Evolutionary conservation across 179 eudicot species (phyloP).

Genomic region (Spinacia oleracea): DNA sequence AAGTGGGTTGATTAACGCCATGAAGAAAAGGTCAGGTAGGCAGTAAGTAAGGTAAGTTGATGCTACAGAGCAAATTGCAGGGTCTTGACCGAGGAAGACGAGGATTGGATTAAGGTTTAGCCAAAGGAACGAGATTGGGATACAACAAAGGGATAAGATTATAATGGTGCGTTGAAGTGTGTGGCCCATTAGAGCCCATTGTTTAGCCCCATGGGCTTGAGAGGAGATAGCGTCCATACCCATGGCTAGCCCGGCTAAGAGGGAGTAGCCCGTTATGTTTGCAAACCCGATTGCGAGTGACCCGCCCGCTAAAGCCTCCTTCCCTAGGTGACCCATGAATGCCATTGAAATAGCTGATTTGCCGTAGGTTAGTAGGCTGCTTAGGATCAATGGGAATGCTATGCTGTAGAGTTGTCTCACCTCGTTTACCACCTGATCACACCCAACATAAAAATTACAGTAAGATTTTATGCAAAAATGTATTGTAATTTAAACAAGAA

Average conservation of each 20-base stretch:
- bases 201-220: slow-evolving; percentile 72
- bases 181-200: slow-evolving; percentile 53
- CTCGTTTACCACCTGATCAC: slow-evolving; percentile 33
- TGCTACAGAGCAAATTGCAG: slow-evolving; percentile 44
- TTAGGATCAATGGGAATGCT: slow-evolving; percentile 40
- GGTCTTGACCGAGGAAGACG: slow-evolving; percentile 49
- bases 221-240: slow-evolving; percentile 79
- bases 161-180: slow-evolving; percentile 60
- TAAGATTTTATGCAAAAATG: too few relatives aligned
- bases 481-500: too few relatives aligned
- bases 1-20: slow-evolving; percentile 51
- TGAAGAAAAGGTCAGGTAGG: slow-evolving; percentile 58
- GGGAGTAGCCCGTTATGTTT: slow-evolving; percentile 48
- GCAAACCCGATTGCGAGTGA: slow-evolving; percentile 45
- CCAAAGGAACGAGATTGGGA: slow-evolving; percentile 71
- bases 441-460: not conserved
- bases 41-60: slow-evolving; percentile 47
- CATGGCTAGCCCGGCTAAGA: slow-evolving; percentile 48
- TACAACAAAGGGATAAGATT: slow-evolving; percentile 43
- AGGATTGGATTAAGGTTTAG: slow-evolving; percentile 55
- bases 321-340: slow-evolving; percentile 46
- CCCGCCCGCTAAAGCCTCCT: slow-evolving; percentile 43
- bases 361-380: slow-evolving; percentile 39
- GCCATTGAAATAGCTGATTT: slow-evolving; percentile 39
- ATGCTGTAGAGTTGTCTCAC: slow-evolving; percentile 33